Evolutionary conservation across 306 rosid species (phyloP), one percentile per base, ranked within the genome.

Genomic region (Pueraria montana): DNA sequence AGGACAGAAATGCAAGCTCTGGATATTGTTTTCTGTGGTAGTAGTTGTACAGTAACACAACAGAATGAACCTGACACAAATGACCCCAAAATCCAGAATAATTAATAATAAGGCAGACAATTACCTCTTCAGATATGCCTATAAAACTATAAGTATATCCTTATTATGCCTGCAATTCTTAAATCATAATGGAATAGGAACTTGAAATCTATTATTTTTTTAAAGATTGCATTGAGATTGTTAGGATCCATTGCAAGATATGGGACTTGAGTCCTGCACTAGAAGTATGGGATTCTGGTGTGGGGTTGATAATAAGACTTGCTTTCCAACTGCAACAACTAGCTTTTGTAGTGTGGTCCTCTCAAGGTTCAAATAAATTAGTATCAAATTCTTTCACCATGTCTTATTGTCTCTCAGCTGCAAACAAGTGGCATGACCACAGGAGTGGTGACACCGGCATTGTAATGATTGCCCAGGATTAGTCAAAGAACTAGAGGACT

Each of bases 41-140:
- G 80, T 87, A 92, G 89, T 94, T 92, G 88, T 92, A 92, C 69
- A 94, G 85, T 52, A 94, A 63, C 90, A 92, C 91, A 55, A 86
- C 89, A 11, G 97, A 91, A 84, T 87, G 94, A 87, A 92, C 87
- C 98, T 94, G 53, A 67, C 11, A 59, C 71, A 56, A 24, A 84
- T 10, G 71, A 83, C 73, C 74, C 52, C 76, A 76, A 42, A 81
- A 80, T 68, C 72, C 9, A 84, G 73, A 74, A 48, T 18, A 82
- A 30, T 72, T 52, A 80, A 62, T 84, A 40, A 88, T 13, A 21
- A 61, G 65, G 55, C 21, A 61, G 12, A 64, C 30, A 27, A 30
- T 49, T 11, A 66, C 45, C 46, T 78, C 72, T 43, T 6, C 66
- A 74, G 59, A 71, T 45, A 52, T 67, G 43, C 65, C 38, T 49